These are phyloP conservation scores for Candida boidinii DNA, from an alignment of 805 yeast genomes.

Conservation along the genomic window DNA sequence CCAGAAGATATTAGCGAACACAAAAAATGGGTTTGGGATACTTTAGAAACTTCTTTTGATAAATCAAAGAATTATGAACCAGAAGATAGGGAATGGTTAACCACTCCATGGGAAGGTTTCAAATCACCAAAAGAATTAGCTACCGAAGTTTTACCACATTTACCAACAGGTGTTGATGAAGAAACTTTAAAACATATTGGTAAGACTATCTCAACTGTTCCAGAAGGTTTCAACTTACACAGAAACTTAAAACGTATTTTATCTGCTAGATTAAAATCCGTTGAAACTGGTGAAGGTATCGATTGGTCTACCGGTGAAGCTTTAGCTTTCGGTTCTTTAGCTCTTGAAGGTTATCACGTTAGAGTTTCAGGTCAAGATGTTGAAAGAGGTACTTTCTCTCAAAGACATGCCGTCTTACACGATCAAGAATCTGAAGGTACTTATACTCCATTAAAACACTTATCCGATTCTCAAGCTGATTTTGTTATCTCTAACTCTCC, in stretches of 20 bases:
- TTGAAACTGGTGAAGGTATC: conserved; percentile 82
- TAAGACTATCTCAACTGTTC: conserved; percentile 69
- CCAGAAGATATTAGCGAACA: conserved; percentile 89
- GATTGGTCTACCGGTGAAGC: conserved; percentile 99
- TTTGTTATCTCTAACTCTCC: conserved; percentile 91
- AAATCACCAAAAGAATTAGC: conserved; percentile 97
- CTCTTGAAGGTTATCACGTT: conserved; percentile 89
- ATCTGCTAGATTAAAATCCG: conserved; percentile 74
- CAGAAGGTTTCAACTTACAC: conserved; percentile 83
- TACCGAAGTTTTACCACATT: conserved; percentile 89
- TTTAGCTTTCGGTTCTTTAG: conserved; percentile 89
- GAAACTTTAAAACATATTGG: conserved; percentile 72
- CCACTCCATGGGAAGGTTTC: conserved; percentile 98
- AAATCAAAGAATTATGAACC: conserved; percentile 88
- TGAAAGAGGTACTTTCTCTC: conserved; percentile 99
- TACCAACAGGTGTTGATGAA: conserved; percentile 86
- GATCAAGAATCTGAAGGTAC: conserved; percentile 84
- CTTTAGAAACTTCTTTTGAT: conserved; percentile 81
- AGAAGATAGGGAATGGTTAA: conserved; percentile 92
- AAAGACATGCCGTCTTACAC: conserved; percentile 97
- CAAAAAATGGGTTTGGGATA: conserved; percentile 95
- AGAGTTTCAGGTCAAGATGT: conserved; percentile 99
- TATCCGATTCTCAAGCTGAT: conserved; percentile 74
- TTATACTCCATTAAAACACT: conserved; percentile 77
- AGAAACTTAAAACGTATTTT: conserved; percentile 93